Conservation (phyloP, 2,329 filamentous ascomycete genomes). For the Colletotrichum endophyticum region DNA sequence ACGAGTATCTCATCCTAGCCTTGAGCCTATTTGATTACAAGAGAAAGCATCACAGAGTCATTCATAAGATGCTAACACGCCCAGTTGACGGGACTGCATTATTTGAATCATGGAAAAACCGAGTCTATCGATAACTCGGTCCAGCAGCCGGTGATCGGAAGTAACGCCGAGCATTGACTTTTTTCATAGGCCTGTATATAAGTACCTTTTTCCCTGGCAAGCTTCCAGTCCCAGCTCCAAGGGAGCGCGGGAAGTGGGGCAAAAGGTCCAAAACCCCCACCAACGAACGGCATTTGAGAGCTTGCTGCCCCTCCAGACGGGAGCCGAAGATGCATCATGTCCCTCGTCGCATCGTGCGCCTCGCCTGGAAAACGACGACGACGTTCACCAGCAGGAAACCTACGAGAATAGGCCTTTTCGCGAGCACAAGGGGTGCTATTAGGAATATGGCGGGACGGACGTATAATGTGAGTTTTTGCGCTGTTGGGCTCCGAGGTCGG, state of each 20-base stretch:
- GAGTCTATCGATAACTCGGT: background rate
- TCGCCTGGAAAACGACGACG: background rate
- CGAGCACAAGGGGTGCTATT: slow-evolving; percentile 11
- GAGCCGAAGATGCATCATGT: slow-evolving; percentile 20
- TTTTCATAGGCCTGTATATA: background rate
- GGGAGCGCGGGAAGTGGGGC: background rate
- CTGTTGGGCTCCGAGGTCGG: background rate
- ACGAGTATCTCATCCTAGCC: background rate
- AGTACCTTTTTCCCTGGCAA: background rate
- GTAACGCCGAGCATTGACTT: background rate
- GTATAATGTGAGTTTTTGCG: slow-evolving; percentile 14
- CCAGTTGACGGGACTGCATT: background rate
- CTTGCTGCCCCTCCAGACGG: background rate
- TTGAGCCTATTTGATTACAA: background rate
- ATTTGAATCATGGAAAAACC: background rate
- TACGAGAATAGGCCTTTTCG: background rate
- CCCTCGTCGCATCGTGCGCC: slow-evolving; percentile 9
- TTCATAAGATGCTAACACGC: background rate
- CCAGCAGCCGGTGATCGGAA: background rate
- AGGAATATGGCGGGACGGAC: background rate
- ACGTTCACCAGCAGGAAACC: background rate
- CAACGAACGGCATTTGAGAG: background rate
- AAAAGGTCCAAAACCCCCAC: background rate
- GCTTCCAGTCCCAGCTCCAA: background rate
- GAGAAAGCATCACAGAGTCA: background rate